Percentiles rank a stretch among this genome's conserved stretches.
These are phyloP conservation scores for Penicillium cinerascens DNA, from an alignment of 495 filamentous ascomycete genomes.

Conservation along the genomic window DNA sequence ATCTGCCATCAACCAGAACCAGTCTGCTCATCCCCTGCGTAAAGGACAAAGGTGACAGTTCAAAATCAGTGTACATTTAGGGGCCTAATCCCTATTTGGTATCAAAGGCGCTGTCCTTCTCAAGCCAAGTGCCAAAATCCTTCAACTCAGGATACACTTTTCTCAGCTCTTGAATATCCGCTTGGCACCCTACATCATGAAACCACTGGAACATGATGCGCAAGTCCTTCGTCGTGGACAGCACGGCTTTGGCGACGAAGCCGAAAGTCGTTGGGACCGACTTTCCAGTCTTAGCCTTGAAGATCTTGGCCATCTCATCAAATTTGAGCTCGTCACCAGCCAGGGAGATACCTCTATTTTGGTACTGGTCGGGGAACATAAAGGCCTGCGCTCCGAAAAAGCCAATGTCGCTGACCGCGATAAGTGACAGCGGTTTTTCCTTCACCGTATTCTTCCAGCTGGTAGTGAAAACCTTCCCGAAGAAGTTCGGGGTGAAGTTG, in stretches of 20 bases:
- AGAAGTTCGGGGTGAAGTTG: slow-evolving; percentile 54
- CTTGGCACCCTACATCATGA: slow-evolving; percentile 55
- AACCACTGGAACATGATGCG: slow-evolving; percentile 64
- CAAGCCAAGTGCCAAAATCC: slow-evolving; percentile 58
- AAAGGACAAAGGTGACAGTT: neutral
- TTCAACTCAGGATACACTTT: slow-evolving; percentile 50
- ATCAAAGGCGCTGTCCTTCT: slow-evolving; percentile 50
- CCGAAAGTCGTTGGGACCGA: slow-evolving; percentile 49
- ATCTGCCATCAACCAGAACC: neutral
- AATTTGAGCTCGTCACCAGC: slow-evolving; percentile 60
- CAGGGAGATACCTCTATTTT: slow-evolving; percentile 45
- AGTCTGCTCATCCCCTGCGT: neutral
- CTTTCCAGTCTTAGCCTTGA: slow-evolving; percentile 46
- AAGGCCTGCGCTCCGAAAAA: slow-evolving; percentile 61
- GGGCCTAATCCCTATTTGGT: neutral
- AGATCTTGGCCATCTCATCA: slow-evolving; percentile 45
- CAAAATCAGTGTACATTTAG: neutral
- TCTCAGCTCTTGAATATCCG: slow-evolving; percentile 53
- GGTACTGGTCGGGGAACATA: slow-evolving; percentile 43
- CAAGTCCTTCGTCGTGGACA: slow-evolving; percentile 51
- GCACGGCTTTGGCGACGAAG: slow-evolving; percentile 32
- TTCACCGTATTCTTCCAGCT: slow-evolving; percentile 45
- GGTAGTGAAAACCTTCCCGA: slow-evolving; percentile 57
- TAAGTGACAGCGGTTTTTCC: slow-evolving; percentile 53
- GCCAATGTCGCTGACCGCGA: slow-evolving; percentile 61